phyloP scores from a whole-genome alignment of 352 stramenopile genomes.

The Phytopythium mirpurense region DNA sequence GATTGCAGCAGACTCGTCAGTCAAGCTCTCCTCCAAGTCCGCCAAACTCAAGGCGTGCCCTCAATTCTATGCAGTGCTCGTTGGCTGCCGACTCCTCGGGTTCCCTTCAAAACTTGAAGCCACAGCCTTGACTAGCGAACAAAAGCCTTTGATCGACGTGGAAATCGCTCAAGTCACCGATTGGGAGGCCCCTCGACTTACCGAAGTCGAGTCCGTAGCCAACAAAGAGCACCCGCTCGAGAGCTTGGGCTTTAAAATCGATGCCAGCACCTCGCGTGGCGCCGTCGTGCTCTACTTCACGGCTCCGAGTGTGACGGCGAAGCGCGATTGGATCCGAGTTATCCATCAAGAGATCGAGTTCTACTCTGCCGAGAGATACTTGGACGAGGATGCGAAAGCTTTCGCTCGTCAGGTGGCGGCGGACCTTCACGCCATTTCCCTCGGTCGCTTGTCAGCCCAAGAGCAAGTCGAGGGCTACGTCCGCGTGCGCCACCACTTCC shows the following conservation, averaged over 20 bases:
- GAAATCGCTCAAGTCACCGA: slow-evolving; percentile 36
- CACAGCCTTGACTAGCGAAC: neutral
- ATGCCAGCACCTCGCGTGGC: slow-evolving; percentile 15
- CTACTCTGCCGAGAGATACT: slow-evolving; percentile 42
- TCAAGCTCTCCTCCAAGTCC: slow-evolving; percentile 12
- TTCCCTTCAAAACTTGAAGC: slow-evolving; percentile 16
- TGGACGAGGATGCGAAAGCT: slow-evolving; percentile 47
- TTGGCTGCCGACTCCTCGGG: slow-evolving; percentile 21
- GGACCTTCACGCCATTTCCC: slow-evolving; percentile 18
- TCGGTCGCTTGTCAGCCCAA: neutral
- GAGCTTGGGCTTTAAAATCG: slow-evolving; percentile 33
- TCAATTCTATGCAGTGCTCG: slow-evolving; percentile 32
- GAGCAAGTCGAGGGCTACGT: slow-evolving; percentile 28
- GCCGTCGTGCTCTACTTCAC: slow-evolving; percentile 29
- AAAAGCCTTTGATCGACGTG: slow-evolving; percentile 21
- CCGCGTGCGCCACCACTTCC: slow-evolving; percentile 34
- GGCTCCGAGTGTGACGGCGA: slow-evolving; percentile 21
- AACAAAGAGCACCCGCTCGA: slow-evolving; percentile 19
- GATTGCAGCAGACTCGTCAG: slow-evolving; percentile 9
- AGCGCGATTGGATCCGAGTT: slow-evolving; percentile 46
- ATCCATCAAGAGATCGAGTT: slow-evolving; percentile 62
- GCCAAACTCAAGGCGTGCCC: slow-evolving; percentile 18
- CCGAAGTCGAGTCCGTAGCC: neutral
- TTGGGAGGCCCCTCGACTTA: slow-evolving; percentile 25
- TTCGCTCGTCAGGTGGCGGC: slow-evolving; percentile 48